These are phyloP conservation scores for Oryza brachyantha DNA, from an alignment of 176 grass and related monocot species.

Conservation along the genomic window DNA sequence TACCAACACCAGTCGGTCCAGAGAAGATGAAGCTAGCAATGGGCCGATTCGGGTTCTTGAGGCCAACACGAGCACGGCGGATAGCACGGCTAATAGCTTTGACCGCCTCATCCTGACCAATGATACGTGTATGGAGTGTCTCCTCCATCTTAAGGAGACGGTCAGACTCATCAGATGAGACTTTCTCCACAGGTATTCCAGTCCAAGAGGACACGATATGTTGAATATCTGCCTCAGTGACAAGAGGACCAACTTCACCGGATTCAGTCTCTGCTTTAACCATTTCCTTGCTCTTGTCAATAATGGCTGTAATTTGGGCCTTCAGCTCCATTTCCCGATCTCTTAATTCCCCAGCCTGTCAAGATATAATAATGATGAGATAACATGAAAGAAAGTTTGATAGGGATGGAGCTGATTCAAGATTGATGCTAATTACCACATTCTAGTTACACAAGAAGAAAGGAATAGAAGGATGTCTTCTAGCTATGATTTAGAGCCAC, in stretches of 20 bases:
- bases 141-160: slow-evolving; percentile 99
- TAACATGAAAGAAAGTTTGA: neutral
- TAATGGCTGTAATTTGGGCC: slow-evolving; percentile 73
- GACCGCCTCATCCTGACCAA: slow-evolving; percentile 96
- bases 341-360: slow-evolving; percentile 73
- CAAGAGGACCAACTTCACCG: slow-evolving; percentile 69
- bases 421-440: neutral
- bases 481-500: neutral
- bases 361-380: slow-evolving; percentile 23
- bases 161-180: slow-evolving; percentile 82
- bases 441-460: neutral
- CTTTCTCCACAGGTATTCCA: slow-evolving; percentile 96
- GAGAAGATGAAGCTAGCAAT: slow-evolving; percentile 99
- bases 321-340: slow-evolving; percentile 87
- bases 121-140: slow-evolving; percentile 79
- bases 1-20: slow-evolving; percentile 93
- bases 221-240: slow-evolving; percentile 90
- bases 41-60: slow-evolving; percentile 89
- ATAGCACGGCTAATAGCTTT: slow-evolving; percentile 97
- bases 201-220: slow-evolving; percentile 97
- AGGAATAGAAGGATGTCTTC: slow-evolving; percentile 8
- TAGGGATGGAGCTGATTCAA: neutral
- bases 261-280: slow-evolving; percentile 91
- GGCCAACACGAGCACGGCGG: slow-evolving; percentile 83
- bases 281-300: slow-evolving; percentile 90